Conservation (phyloP, 2,329 filamentous ascomycete genomes). For the Phialophora macrospora region DNA sequence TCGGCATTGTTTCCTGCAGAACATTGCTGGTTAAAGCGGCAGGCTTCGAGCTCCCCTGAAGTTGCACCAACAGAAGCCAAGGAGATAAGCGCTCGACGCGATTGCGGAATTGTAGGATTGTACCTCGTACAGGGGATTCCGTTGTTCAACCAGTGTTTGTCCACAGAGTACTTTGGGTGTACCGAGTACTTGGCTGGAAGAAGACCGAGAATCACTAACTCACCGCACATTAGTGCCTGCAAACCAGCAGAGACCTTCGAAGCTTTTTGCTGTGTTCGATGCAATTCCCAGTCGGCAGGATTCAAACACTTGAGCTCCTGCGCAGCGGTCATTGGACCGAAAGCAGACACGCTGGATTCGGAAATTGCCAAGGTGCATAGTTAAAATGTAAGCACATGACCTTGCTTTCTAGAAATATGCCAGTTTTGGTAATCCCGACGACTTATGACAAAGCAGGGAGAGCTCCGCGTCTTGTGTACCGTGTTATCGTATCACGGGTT, state of each 20-base stretch:
- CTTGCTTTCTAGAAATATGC: conserved; percentile 8
- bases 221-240: not conserved
- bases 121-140: not conserved
- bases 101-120: not conserved
- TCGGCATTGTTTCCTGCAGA: not conserved
- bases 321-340: not conserved
- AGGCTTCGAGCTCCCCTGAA: not conserved
- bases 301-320: not conserved
- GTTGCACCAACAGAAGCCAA: not conserved
- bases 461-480: not conserved
- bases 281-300: not conserved
- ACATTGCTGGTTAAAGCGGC: not conserved
- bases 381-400: not conserved
- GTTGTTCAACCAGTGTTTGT: not conserved
- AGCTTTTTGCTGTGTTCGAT: not conserved
- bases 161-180: not conserved
- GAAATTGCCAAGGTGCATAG: not conserved
- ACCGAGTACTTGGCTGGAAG: too few species aligned
- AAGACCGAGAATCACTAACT: not conserved
- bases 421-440: not conserved
- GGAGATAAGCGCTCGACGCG: not conserved
- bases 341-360: not conserved
- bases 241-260: not conserved
- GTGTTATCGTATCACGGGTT: not conserved
- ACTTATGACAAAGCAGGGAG: not conserved